Evolutionary conservation across 768 basidiomycete genomes (phyloP).

Genomic region (Artomyces pyxidatus): DNA sequence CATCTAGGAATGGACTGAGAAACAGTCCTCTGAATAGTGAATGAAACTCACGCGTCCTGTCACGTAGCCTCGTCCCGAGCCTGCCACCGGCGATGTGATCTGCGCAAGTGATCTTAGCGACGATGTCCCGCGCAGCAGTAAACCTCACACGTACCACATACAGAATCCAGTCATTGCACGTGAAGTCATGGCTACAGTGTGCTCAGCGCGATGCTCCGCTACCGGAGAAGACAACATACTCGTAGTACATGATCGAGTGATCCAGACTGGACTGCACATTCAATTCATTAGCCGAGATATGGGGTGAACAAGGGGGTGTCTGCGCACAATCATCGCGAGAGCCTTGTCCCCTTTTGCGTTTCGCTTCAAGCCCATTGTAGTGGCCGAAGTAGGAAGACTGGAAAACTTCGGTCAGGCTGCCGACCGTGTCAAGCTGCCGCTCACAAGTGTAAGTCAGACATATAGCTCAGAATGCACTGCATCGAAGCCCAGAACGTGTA

Average conservation of each 20-base stretch:
- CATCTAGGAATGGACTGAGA: slow-evolving; percentile 6
- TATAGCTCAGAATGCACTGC: slow-evolving; percentile 72
- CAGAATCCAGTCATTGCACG: slow-evolving; percentile 75
- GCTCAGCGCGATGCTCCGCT: not conserved
- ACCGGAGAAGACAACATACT: slow-evolving; percentile 33
- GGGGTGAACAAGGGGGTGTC: not conserved
- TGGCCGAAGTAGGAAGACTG: slow-evolving; percentile 51
- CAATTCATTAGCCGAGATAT: too few species aligned
- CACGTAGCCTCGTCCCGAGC: slow-evolving; percentile 4
- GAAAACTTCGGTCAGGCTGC: too few species aligned
- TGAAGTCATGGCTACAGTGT: slow-evolving; percentile 51
- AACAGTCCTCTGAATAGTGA: not conserved
- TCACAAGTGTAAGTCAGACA: slow-evolving; percentile 78
- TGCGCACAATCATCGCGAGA: slow-evolving; percentile 56
- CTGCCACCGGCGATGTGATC: slow-evolving; percentile 5
- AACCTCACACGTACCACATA: slow-evolving; percentile 51
- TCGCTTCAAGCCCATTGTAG: slow-evolving; percentile 46
- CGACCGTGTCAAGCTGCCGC: too few species aligned
- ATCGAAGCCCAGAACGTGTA: too few species aligned
- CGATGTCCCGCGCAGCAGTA: too few species aligned
- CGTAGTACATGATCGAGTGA: slow-evolving; percentile 75
- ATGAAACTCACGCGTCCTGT: slow-evolving; percentile 7
- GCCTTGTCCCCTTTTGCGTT: slow-evolving; percentile 30
- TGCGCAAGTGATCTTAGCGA: not conserved
- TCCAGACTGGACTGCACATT: slow-evolving; percentile 58